A percentile compares a stretch with the other conserved stretches of the same genome.
Conservation (phyloP, 1,139 yeast genomes). For the Wickerhamomyces sp. region DNA sequence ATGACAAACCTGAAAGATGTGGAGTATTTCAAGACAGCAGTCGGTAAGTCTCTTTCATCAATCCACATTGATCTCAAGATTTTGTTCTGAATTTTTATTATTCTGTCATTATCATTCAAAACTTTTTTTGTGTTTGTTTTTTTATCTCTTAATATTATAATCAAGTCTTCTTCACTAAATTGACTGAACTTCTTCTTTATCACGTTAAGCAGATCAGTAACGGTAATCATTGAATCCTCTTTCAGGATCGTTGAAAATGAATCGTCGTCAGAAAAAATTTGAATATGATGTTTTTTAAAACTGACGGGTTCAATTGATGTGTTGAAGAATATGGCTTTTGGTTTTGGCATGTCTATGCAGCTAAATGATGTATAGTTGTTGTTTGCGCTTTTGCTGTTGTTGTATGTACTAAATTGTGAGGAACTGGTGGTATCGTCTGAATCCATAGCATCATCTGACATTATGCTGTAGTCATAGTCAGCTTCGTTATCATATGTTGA, state of each 20-base stretch:
- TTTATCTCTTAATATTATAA: conserved; percentile 8
- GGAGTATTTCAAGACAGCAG: conserved; percentile 8
- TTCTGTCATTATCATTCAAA: conserved; percentile 8
- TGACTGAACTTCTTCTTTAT: conserved; percentile 7
- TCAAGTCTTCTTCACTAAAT: neutral
- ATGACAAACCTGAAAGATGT: conserved; percentile 11
- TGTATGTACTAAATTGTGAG: neutral
- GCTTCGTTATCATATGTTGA: too few relatives aligned
- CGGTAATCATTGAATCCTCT: conserved; percentile 12
- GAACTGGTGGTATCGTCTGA: neutral
- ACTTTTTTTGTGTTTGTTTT: conserved; percentile 4
- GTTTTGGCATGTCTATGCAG: neutral
- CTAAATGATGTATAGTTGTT: neutral
- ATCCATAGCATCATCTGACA: neutral
- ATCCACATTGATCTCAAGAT: conserved; percentile 13
- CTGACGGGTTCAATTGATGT: conserved; percentile 9
- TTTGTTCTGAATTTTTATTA: conserved; percentile 12
- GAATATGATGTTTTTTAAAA: conserved; percentile 10
- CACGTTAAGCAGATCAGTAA: conserved; percentile 4
- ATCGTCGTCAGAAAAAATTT: conserved; percentile 8
- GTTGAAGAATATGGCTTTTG: conserved; percentile 16
- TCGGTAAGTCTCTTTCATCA: conserved; percentile 11
- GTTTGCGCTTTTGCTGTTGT: too few relatives aligned
- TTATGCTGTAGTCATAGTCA: neutral
- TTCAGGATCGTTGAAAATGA: conserved; percentile 13